A percentile compares a stretch with the other conserved stretches of the same genome.
Evolutionary conservation across 176 grass and related monocot genomes (phyloP).

Genomic region (Aegilops bicornis): DNA sequence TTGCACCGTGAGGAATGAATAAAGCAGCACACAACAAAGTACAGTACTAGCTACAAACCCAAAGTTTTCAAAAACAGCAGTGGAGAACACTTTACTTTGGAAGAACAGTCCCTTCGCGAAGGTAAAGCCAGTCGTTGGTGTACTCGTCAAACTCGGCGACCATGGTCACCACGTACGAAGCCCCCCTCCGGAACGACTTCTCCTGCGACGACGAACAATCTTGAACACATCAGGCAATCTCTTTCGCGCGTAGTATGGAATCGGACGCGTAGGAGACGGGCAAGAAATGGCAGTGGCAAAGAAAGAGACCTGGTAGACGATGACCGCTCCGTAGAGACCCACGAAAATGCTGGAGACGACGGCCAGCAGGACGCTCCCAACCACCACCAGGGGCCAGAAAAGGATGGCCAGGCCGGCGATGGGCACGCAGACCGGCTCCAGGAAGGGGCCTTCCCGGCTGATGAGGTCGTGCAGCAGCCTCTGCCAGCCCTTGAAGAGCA

Average conservation of each 20-base stretch:
- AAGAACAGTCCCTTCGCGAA: constrained; percentile 82
- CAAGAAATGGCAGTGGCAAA: neutral
- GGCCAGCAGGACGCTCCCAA: constrained; percentile 74
- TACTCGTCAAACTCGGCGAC: constrained; percentile 95
- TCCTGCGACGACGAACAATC: constrained; percentile 39
- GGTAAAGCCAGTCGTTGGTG: constrained; percentile 97
- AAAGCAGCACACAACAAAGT: neutral
- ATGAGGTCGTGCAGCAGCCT: constrained; percentile 84
- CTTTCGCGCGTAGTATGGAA: neutral
- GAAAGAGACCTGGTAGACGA: constrained; percentile 75
- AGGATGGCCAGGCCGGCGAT: constrained; percentile 85
- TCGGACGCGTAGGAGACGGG: neutral
- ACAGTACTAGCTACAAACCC: neutral
- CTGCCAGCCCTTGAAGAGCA: constrained; percentile 99
- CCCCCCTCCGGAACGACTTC: constrained; percentile 66
- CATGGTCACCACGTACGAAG: constrained; percentile 82
- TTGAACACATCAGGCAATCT: neutral
- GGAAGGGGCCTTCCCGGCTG: constrained; percentile 81
- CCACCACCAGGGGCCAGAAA: constrained; percentile 83
- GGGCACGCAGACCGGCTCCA: constrained; percentile 84
- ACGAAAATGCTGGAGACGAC: constrained; percentile 90
- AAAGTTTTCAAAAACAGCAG: neutral
- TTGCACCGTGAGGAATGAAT: neutral
- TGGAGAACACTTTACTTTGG: constrained; percentile 55
- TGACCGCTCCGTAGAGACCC: constrained; percentile 83